Conservation (phyloP, 1,284 basidiomycete species). For the Ustilago cynodontis region DNA sequence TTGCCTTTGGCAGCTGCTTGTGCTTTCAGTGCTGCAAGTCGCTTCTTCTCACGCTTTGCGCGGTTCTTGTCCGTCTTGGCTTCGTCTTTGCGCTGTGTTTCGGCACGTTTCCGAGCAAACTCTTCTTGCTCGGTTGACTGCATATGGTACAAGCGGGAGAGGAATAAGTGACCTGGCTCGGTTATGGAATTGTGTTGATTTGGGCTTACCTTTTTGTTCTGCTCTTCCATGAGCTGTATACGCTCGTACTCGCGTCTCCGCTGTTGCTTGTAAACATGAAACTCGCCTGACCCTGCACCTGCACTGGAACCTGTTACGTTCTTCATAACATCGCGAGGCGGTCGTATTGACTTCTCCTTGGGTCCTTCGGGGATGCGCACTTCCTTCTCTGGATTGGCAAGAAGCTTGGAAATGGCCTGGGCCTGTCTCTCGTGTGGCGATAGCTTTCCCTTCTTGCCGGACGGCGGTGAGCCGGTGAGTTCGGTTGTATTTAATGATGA, state of each 20-base stretch:
- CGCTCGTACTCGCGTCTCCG: slow-evolving; percentile 94
- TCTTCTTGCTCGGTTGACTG: slow-evolving; percentile 54
- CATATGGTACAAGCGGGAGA: background rate
- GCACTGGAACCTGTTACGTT: slow-evolving; percentile 72
- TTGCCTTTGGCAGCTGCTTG: slow-evolving; percentile 38
- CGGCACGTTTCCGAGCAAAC: slow-evolving; percentile 46
- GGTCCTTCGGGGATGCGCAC: slow-evolving; percentile 52
- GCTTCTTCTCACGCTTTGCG: slow-evolving; percentile 65
- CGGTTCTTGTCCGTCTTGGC: slow-evolving; percentile 66
- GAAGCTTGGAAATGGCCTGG: slow-evolving; percentile 56
- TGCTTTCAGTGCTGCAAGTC: slow-evolving; percentile 47
- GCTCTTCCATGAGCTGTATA: slow-evolving; percentile 88
- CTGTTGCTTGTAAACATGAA: slow-evolving; percentile 96
- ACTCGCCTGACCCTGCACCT: slow-evolving; percentile 69
- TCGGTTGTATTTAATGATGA: slow-evolving; percentile 20
- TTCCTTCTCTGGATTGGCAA: slow-evolving; percentile 59
- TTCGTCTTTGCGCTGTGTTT: slow-evolving; percentile 66
- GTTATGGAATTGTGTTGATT: background rate
- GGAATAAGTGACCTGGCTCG: too few species aligned
- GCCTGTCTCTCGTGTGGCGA: slow-evolving; percentile 63
- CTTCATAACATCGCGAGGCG: slow-evolving; percentile 80
- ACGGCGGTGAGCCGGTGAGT: slow-evolving; percentile 2
- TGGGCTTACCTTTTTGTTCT: slow-evolving; percentile 77
- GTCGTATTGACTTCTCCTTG: slow-evolving; percentile 53
- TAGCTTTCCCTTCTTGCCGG: slow-evolving; percentile 37